A percentile compares a stretch with the other conserved stretches of the same genome.
phyloP scores from a whole-genome alignment of 495 filamentous ascomycete genomes.

The Penicillium dipodomyicola region DNA sequence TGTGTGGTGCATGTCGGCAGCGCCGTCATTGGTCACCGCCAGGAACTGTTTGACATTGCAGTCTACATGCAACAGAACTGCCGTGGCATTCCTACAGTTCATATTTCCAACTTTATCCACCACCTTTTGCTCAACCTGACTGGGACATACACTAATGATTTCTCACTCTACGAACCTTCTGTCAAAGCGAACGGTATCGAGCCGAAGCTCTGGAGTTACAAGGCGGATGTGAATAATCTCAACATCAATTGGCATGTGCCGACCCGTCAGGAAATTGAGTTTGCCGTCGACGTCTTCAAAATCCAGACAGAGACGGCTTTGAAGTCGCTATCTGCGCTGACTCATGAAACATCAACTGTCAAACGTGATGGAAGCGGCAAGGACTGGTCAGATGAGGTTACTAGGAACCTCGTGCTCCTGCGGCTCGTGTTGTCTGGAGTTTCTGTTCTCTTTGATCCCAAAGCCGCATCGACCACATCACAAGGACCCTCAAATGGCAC shows the following conservation, averaged over 20 bases:
- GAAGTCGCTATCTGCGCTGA: conserved; percentile 67
- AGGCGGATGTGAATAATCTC: conserved; percentile 65
- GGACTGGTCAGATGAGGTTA: conserved; percentile 97
- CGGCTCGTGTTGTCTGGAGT: conserved; percentile 84
- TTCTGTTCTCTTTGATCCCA: conserved; percentile 81
- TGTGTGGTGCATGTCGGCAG: conserved; percentile 93
- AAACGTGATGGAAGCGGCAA: conserved; percentile 94
- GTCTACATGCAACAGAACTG: conserved; percentile 95
- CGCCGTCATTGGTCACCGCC: conserved; percentile 80
- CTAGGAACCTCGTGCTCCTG: conserved; percentile 80
- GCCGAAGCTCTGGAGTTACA: conserved; percentile 75
- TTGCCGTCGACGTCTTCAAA: conserved; percentile 84
- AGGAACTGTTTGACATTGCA: conserved; percentile 87
- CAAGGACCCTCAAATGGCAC: conserved; percentile 21
- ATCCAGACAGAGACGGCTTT: conserved; percentile 70
- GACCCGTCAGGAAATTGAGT: conserved; percentile 71
- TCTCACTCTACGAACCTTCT: conserved; percentile 74
- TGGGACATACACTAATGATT: conserved; percentile 87
- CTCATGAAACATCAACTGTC: conserved; percentile 74
- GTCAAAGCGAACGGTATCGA: conserved; percentile 55
- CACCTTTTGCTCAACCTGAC: conserved; percentile 98
- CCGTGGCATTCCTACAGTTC: conserved; percentile 86
- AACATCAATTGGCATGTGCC: conserved; percentile 91
- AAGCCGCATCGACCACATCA: conserved; percentile 54
- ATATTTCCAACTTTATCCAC: conserved; percentile 96